These are phyloP conservation scores for Multifurca ochricompacta DNA, from an alignment of 768 basidiomycete genomes.

Conservation along the genomic window DNA sequence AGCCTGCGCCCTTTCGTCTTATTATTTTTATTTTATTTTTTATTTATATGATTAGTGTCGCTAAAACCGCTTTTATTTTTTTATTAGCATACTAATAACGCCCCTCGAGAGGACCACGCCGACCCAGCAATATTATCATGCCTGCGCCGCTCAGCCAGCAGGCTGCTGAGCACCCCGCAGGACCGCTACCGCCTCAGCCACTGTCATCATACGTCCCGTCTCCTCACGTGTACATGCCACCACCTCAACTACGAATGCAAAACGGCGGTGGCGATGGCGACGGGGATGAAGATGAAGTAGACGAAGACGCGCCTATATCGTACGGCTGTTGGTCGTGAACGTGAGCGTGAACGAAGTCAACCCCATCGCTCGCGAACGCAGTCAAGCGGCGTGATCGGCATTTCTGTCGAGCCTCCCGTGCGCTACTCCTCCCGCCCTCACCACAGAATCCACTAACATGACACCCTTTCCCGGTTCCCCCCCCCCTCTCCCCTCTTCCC, in stretches of 20 bases:
- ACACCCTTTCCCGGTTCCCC: not conserved
- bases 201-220: not conserved
- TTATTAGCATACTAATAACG: not conserved
- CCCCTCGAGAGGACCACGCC: conserved; percentile 5
- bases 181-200: not conserved
- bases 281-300: not conserved
- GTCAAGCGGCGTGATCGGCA: conserved; percentile 20
- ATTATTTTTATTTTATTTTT: no score
- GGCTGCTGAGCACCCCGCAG: conserved; percentile 2
- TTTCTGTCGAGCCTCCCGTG: conserved; percentile 19
- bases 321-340: no score
- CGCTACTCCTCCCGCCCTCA: not conserved
- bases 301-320: conserved; percentile 6
- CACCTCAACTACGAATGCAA: not conserved
- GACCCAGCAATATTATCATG: conserved; percentile 10
- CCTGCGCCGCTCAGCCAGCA: conserved; percentile 16
- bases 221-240: not conserved
- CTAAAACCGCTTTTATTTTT: no score
- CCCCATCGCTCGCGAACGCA: conserved; percentile 17
- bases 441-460: not conserved
- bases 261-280: not conserved
- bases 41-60: no score
- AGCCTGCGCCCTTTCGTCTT: no score
- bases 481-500: no score
- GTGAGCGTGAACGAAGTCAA: conserved; percentile 7